phyloP scores from a whole-genome alignment of 257 asterid genomes.

The Solanum bulbocastanum region DNA sequence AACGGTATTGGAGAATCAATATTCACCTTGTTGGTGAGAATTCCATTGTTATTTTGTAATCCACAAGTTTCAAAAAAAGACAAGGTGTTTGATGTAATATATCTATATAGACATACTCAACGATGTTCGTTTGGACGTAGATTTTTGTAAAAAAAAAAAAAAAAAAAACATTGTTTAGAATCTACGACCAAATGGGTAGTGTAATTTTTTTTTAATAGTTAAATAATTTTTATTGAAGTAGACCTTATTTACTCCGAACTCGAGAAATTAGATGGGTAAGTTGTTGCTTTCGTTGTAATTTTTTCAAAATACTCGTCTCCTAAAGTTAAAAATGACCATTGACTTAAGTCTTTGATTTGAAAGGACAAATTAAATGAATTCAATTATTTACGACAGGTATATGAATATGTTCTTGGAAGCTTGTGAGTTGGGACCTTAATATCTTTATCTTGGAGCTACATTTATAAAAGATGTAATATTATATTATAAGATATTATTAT shows the following conservation, averaged over 20 bases:
- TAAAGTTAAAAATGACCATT: not conserved
- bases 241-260: not conserved
- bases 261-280: not conserved
- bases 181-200: not conserved
- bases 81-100: not conserved
- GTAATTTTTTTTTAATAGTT: not conserved
- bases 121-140: not conserved
- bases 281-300: not conserved
- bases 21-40: not conserved
- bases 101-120: too few species aligned
- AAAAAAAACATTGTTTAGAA: too few species aligned
- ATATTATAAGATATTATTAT: not conserved
- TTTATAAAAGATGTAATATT: not conserved
- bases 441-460: not conserved
- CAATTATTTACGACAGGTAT: not conserved
- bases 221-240: too few species aligned
- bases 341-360: not conserved
- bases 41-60: not conserved
- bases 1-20: not conserved
- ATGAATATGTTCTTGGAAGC: not conserved
- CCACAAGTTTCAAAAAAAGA: too few species aligned
- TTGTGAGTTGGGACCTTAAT: not conserved
- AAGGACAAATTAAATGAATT: not conserved
- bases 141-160: too few species aligned
- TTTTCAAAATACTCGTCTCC: not conserved